Conservation (phyloP, 257 asterid genomes). For the Thymus mandschuricus region DNA sequence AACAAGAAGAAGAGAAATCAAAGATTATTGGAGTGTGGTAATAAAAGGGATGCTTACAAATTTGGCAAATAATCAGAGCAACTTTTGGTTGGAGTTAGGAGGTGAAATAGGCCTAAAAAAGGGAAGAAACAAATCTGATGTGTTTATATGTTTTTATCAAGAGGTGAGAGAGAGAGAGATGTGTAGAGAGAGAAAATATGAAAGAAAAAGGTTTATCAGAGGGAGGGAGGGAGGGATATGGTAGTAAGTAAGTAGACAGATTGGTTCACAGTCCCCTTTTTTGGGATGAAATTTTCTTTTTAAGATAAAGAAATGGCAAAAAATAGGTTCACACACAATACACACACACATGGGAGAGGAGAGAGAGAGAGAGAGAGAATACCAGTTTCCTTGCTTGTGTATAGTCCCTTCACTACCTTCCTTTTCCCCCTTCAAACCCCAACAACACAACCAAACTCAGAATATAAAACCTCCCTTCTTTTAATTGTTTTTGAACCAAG, state of each 20-base stretch:
- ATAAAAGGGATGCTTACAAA: slow-evolving; percentile 50
- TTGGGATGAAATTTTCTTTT: slow-evolving; percentile 10
- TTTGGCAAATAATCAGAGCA: slow-evolving; percentile 54
- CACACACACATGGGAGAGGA: not conserved
- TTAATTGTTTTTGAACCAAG: not conserved
- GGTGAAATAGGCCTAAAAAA: slow-evolving; percentile 47
- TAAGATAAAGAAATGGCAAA: not conserved
- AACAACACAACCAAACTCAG: slow-evolving; percentile 34
- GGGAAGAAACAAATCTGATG: slow-evolving; percentile 50
- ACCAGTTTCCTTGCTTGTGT: slow-evolving; percentile 32
- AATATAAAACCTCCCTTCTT: slow-evolving; percentile 25
- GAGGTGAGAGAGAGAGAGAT: slow-evolving; percentile 13
- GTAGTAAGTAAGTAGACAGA: slow-evolving; percentile 37
- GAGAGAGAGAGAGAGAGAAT: too few species aligned
- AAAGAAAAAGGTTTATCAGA: slow-evolving; percentile 33
- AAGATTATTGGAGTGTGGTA: slow-evolving; percentile 29
- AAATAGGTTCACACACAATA: slow-evolving; percentile 3
- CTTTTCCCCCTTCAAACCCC: slow-evolving; percentile 36
- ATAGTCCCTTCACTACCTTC: not conserved
- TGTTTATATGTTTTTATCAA: slow-evolving; percentile 13
- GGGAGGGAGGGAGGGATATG: not conserved
- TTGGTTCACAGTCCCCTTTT: slow-evolving; percentile 39
- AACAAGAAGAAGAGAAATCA: slow-evolving; percentile 20
- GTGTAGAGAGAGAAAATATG: not conserved
- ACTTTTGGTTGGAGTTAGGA: slow-evolving; percentile 45